Base-by-base conservation (phyloP, 2,329 filamentous ascomycete genomes). In the Microsporum canis region DNA sequence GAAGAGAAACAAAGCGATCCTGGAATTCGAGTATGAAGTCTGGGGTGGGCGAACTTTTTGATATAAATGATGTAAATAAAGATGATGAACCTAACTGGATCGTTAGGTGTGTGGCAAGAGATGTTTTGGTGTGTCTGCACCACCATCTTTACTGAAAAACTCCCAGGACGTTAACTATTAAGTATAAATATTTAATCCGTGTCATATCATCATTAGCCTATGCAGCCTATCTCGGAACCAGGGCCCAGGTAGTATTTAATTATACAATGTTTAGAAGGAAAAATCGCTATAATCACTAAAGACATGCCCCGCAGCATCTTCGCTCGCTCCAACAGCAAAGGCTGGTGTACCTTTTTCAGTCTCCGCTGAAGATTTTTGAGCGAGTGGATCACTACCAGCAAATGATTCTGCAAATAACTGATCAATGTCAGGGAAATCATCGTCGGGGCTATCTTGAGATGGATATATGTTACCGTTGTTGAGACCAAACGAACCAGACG, bases 381-480 rank as follows among this genome's bases (percentile, higher is more conserved):
- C n/a, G 6, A 38, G 41, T 33, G n/a, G 39, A 38, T 34, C 23
- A 14, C 14, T 39, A 10, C 31, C 17, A 23, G 27, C 31, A 59
- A 51, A 59, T 29, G 57, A 41, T 34, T 61, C 53, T 10, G 36
- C 60, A 43, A 63, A 49, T 27, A 73, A 65, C n/a, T 67, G 65
- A 23, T 65, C 65, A 8, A 70, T 62, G 59, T 72, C 68, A 33
- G 68, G 69, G 33, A 71, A 62, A 29, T 71, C 68, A 41, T 73
- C 69, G 31, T 63, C 59, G 7, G 39, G 36, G 27, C 53, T 63
- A 7, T 14, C 33, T 31, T 62, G 56, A 10, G 60, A 57, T 29
- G 41, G 39, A 43, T 51, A 39, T 43, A 38, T 31, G 17, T 4
- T 17, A 17, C 49, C 38, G 7, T 17, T 41, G 33, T 45, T 55